Conservation (phyloP, 2,329 filamentous ascomycete genomes). For the Aspergillus arachidicola region DNA sequence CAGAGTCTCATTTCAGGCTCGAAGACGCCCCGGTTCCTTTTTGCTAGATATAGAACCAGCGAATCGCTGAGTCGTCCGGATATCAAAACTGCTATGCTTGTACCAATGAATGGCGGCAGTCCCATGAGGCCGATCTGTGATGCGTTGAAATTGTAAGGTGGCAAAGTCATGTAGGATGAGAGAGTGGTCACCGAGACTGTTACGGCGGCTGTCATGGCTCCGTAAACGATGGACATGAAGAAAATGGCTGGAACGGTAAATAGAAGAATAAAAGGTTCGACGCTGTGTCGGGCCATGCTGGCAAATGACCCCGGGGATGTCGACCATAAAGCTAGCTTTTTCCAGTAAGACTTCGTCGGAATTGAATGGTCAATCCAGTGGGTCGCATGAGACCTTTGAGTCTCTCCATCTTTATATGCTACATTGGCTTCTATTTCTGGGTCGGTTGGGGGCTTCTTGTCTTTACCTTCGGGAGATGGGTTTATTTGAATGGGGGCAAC, state of each 20-base stretch:
- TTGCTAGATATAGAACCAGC: constrained; percentile 38
- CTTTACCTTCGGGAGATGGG: neutral
- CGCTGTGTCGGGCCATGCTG: constrained; percentile 27
- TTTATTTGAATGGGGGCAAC: neutral
- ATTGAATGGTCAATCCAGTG: neutral
- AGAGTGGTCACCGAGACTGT: constrained; percentile 42
- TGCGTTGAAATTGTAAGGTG: constrained; percentile 46
- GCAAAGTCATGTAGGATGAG: constrained; percentile 39
- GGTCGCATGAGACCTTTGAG: neutral
- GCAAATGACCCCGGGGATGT: constrained; percentile 10
- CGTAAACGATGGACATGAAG: constrained; percentile 45
- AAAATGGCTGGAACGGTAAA: constrained; percentile 53
- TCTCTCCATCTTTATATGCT: neutral
- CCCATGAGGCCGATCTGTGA: constrained; percentile 44
- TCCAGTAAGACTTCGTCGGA: constrained; percentile 35
- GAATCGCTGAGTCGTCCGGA: constrained; percentile 41
- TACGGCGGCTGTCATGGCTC: constrained; percentile 40
- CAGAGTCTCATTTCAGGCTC: constrained; percentile 51
- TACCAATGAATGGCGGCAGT: constrained; percentile 45
- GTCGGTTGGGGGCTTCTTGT: neutral
- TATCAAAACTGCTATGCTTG: constrained; percentile 35
- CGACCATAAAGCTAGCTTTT: constrained; percentile 44
- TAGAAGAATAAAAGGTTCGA: constrained; percentile 33
- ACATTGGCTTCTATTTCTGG: neutral
- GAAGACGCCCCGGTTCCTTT: constrained; percentile 42